Evolutionary conservation across 306 rosid species (phyloP).

Genomic region (Acacia acuminata): DNA sequence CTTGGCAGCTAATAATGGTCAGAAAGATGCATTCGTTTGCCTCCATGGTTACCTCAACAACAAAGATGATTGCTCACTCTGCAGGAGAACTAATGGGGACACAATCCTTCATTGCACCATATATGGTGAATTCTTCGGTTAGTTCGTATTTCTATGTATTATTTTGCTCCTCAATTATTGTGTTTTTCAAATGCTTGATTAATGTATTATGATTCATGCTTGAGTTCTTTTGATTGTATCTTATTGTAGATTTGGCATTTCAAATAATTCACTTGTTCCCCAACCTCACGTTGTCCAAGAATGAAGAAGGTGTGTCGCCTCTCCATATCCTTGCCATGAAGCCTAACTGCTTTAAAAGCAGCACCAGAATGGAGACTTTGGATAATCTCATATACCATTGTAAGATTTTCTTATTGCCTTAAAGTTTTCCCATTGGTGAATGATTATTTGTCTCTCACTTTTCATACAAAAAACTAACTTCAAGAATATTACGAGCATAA

Average conservation of each 20-base stretch:
- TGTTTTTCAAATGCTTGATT: not conserved
- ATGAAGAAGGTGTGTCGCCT: slow-evolving; percentile 40
- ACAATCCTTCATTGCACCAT: slow-evolving; percentile 53
- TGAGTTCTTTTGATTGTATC: not conserved
- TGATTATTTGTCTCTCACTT: not conserved
- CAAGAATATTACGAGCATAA: not conserved
- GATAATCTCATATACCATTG: slow-evolving; percentile 39
- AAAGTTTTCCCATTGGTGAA: not conserved
- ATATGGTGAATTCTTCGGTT: slow-evolving; percentile 46
- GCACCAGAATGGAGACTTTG: slow-evolving; percentile 40
- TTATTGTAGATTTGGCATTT: slow-evolving; percentile 54
- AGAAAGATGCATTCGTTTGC: slow-evolving; percentile 41
- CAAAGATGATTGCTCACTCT: slow-evolving; percentile 3
- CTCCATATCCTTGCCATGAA: slow-evolving; percentile 50
- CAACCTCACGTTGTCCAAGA: slow-evolving; percentile 31
- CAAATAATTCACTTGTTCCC: slow-evolving; percentile 36
- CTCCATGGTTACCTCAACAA: slow-evolving; percentile 14
- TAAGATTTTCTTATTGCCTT: slow-evolving; percentile 18
- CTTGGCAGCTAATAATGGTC: slow-evolving; percentile 48
- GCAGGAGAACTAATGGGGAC: slow-evolving; percentile 34
- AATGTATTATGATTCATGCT: not conserved
- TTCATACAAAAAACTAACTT: not conserved
- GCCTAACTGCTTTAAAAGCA: slow-evolving; percentile 46
- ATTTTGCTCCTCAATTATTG: not conserved
- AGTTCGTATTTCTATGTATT: not conserved